A percentile compares a stretch with the other conserved stretches of the same genome.
Evolutionary conservation across 2,329 filamentous ascomycete genomes (phyloP).

Genomic region (Neonectria coccinea): DNA sequence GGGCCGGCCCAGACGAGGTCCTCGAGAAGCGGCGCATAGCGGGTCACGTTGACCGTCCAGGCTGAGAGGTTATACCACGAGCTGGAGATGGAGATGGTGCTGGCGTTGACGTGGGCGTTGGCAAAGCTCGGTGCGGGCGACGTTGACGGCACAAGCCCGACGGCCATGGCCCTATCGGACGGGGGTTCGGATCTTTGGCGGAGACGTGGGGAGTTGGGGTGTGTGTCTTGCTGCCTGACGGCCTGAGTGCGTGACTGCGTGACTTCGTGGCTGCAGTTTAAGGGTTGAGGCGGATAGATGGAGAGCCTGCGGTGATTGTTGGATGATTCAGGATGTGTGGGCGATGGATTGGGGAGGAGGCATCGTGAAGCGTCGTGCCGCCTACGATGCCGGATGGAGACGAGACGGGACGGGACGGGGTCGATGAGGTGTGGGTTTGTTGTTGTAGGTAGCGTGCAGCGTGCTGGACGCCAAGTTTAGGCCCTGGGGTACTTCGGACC

Average conservation of each 20-base stretch:
- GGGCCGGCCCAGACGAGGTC: conserved; percentile 78
- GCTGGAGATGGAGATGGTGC: conserved; percentile 24
- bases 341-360: conserved; percentile 29
- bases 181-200: conserved; percentile 5
- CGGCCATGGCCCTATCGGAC: conserved; percentile 40
- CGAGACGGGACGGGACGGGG: conserved; percentile 12
- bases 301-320: background rate
- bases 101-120: conserved; percentile 23
- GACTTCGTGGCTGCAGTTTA: too few species aligned
- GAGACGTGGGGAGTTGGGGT: conserved; percentile 3
- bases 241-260: background rate
- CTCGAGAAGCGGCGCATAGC: conserved; percentile 72
- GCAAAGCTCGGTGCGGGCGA: conserved; percentile 37
- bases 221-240: background rate
- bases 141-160: conserved; percentile 37
- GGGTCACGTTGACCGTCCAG: conserved; percentile 70
- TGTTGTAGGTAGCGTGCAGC: conserved; percentile 21
- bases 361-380: conserved; percentile 40
- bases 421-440: conserved; percentile 29
- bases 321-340: conserved; percentile 27
- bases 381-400: conserved; percentile 28
- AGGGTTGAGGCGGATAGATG: background rate
- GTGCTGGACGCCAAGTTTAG: background rate
- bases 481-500: background rate
- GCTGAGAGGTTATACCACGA: conserved; percentile 66